These are phyloP conservation scores for Fragaria iinumae DNA, from an alignment of 306 rosid genomes.

Conservation along the genomic window DNA sequence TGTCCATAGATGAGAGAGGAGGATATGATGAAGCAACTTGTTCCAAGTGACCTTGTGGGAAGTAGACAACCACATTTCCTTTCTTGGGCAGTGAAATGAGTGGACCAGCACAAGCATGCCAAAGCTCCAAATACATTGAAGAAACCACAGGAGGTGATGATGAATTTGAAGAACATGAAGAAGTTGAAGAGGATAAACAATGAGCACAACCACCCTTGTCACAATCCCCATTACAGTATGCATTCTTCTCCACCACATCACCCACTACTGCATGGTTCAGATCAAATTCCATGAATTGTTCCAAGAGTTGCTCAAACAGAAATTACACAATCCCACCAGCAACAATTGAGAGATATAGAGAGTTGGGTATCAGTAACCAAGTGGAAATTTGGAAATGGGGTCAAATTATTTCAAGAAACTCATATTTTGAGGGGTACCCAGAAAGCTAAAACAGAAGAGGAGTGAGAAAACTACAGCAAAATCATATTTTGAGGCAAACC, in stretches of 20 bases:
- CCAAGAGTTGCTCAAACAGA: conserved; percentile 31
- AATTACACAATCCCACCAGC: conserved; percentile 18
- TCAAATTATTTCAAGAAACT: conserved; percentile 62
- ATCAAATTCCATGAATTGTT: conserved; percentile 94
- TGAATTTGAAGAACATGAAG: conserved; percentile 65
- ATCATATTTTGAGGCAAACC: conserved; percentile 40
- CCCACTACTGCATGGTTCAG: conserved; percentile 78
- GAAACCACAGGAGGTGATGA: conserved; percentile 53
- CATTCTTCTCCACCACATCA: conserved; percentile 64
- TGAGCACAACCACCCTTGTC: conserved; percentile 52
- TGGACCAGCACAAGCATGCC: conserved; percentile 99
- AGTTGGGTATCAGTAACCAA: conserved; percentile 31
- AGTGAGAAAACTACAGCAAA: conserved; percentile 38
- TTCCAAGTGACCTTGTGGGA: conserved; percentile 92
- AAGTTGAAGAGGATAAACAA: conserved; percentile 66
- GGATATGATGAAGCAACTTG: conserved; percentile 67
- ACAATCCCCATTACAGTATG: conserved; percentile 60
- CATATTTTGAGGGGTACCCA: conserved; percentile 50
- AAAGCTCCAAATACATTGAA: conserved; percentile 79
- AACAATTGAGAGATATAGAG: conserved; percentile 6
- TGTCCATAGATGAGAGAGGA: conserved; percentile 67
- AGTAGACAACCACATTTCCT: conserved; percentile 88
- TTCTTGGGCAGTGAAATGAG: conserved; percentile 81
- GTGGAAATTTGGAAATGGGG: conserved; percentile 57
- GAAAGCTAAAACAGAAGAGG: conserved; percentile 41